Evolutionary conservation across 1,284 basidiomycete genomes (phyloP), one percentile per base, ranked within the genome.

Genomic region (Papiliotrema terrestris): DNA sequence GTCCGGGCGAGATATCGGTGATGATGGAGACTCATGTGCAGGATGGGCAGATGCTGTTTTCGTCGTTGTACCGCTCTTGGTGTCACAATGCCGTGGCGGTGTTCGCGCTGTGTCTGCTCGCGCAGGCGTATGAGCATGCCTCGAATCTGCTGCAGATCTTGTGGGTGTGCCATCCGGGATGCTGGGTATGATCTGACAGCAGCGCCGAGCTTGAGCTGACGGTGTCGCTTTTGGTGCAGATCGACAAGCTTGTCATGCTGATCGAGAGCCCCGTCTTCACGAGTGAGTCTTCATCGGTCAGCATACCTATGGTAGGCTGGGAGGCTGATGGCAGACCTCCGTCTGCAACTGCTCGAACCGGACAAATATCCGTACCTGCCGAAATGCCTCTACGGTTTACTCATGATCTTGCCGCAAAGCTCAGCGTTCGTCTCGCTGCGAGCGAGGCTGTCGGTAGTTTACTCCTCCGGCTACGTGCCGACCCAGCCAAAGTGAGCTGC

Each of bases 211-310:
- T 98, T 42, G 96, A 99, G 73, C 89, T 98, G 62, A 98, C 94
- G 0, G 93, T 98, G 3, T 85, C 86, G 23, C 84, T 98, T 69
- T 81, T 98, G 17, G 92, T 99, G 2, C 96, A 99, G 71, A 88
- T 98, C 36, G 96, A 98, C 78, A 98, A 98, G 74, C 84, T 99
- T 6, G 95, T 99, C 14, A 95, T 98, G 76, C 81, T 99, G 8
- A 93, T 99, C 57, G 96, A 99, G 75, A 94, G 91, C 5, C 96
- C 96, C 0, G 93, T 98, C 8, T 99, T 98, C 73, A 98, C 95
- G 41, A 94, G 93, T 92, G 66, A 65, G 83, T 77, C 13, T 22
- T 13, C n/a, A 45, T 19, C 20, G 17, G 22, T 32, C 6, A 36
- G 20, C 36, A 2, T 15, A n/a, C 23, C 44, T 17, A 51, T 36